Conservation (phyloP, 768 basidiomycete species). For the Infundibulicybe gibba region DNA sequence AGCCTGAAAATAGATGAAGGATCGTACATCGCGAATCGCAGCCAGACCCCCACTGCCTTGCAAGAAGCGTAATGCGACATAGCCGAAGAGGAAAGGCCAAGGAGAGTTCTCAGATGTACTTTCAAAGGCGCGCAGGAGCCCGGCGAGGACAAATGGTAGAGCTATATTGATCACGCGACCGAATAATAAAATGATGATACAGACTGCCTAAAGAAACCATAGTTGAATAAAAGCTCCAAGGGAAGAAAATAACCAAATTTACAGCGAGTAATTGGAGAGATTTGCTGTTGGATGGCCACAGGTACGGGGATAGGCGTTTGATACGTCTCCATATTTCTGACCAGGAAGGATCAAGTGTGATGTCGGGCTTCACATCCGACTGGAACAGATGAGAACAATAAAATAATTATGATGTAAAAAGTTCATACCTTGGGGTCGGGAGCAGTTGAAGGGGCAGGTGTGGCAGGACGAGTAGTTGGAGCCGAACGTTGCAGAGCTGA, state of each 20-base stretch:
- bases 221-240: not conserved
- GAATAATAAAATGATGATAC: constrained; percentile 65
- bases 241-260: constrained; percentile 18
- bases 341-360: constrained; percentile 67
- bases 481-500: constrained; percentile 49
- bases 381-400: constrained; percentile 12
- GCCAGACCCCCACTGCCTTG: constrained; percentile 74
- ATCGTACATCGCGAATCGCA: constrained; percentile 56
- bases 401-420: not conserved
- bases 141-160: constrained; percentile 68
- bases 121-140: constrained; percentile 58
- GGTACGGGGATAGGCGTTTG: constrained; percentile 65
- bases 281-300: constrained; percentile 74
- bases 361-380: constrained; percentile 44
- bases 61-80: constrained; percentile 68
- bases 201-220: constrained; percentile 45
- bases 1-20: constrained; percentile 1
- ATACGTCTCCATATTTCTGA: constrained; percentile 64
- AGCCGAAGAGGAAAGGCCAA: constrained; percentile 69
- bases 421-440: constrained; percentile 35
- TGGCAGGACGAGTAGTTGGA: constrained; percentile 51
- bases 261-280: constrained; percentile 71
- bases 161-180: constrained; percentile 76
- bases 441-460: constrained; percentile 38
- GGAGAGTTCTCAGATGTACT: constrained; percentile 41